phyloP scores from a whole-genome alignment of 1,284 basidiomycete genomes.

The Ustilago esculenta region DNA sequence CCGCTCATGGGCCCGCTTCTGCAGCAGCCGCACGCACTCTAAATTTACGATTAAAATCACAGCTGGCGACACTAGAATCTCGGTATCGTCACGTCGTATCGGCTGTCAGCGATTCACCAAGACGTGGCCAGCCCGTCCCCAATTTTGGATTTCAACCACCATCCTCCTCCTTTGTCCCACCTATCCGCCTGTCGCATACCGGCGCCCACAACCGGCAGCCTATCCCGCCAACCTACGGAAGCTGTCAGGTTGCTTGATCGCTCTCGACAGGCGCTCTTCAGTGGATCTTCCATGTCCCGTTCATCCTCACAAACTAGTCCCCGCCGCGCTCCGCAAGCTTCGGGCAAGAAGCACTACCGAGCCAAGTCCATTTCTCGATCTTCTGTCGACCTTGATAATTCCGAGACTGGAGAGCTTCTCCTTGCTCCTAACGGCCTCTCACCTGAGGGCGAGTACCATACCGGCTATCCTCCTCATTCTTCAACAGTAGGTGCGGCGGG shows the following conservation, averaged over 20 bases:
- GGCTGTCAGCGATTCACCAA: conserved; percentile 11
- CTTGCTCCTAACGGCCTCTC: conserved; percentile 31
- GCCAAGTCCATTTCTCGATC: conserved; percentile 37
- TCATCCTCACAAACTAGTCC: conserved; percentile 15
- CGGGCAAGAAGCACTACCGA: conserved; percentile 37
- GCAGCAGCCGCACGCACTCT: not conserved
- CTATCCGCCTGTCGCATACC: too few species aligned
- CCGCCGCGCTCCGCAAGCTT: conserved; percentile 20
- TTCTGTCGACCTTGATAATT: conserved; percentile 42
- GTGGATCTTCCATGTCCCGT: conserved; percentile 30
- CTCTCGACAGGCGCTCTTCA: conserved; percentile 1
- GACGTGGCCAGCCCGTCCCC: conserved; percentile 1
- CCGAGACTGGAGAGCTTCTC: conserved; percentile 39
- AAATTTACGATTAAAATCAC: too few species aligned
- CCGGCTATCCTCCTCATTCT: conserved; percentile 23
- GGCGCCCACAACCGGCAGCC: too few species aligned
- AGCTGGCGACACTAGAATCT: not conserved
- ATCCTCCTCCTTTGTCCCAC: not conserved
- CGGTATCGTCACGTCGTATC: too few species aligned
- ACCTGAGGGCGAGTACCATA: conserved; percentile 15
- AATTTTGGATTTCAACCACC: not conserved
- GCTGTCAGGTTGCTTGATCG: conserved; percentile 9
- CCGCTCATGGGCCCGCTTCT: too few species aligned
- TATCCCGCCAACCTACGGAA: conserved; percentile 1
- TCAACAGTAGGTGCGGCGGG: conserved; percentile 13